phyloP scores from a whole-genome alignment of 73 alveolate genomes.

The Stentor roeselii region DNA sequence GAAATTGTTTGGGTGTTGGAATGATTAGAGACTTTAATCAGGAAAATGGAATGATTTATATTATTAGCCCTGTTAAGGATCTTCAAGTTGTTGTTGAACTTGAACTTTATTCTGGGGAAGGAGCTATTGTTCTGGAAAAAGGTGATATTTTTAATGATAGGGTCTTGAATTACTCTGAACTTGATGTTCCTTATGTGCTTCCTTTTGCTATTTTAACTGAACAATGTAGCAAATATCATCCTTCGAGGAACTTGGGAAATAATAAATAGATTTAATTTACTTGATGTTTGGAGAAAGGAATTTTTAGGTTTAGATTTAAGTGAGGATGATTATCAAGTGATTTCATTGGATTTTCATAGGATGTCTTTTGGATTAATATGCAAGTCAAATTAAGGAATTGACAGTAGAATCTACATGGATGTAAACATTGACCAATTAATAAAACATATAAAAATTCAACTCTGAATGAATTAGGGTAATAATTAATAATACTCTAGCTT shows the following conservation, averaged over 20 bases:
- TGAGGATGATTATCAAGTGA: too few species aligned
- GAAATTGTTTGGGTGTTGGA: slow-evolving; percentile 1
- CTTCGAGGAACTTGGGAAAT: not conserved
- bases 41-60: slow-evolving; percentile 6
- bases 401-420: too few species aligned
- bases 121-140: not conserved
- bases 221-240: not conserved
- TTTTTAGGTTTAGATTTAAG: too few species aligned
- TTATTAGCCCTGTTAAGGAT: not conserved
- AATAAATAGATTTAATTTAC: not conserved
- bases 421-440: too few species aligned
- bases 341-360: too few species aligned
- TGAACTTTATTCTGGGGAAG: slow-evolving; percentile 18
- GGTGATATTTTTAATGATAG: not conserved
- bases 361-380: too few species aligned
- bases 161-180: not conserved
- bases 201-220: not conserved
- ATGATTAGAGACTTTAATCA: not conserved
- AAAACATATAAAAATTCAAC: too few species aligned
- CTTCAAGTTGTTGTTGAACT: not conserved
- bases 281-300: not conserved
- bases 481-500: too few species aligned
- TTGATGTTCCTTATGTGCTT: not conserved
- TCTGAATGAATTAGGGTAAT: too few species aligned
- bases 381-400: too few species aligned